Conservation (phyloP, 1,284 basidiomycete species). For the Apiotrichum sp. region DNA sequence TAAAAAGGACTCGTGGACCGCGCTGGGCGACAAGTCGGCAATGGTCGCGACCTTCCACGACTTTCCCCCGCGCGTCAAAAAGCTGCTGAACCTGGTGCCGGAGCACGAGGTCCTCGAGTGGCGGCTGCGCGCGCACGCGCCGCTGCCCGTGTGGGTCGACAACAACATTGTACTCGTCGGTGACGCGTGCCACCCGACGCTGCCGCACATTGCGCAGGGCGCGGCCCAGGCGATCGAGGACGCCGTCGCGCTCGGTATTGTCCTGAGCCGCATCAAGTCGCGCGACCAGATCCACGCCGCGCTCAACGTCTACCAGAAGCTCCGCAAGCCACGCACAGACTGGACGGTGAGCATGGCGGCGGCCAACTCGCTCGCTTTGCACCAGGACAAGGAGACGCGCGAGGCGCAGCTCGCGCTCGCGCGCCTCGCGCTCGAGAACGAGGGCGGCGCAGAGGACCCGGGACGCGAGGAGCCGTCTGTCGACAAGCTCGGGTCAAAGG, state of each 20-base stretch:
- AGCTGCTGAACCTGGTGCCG: conserved; percentile 37
- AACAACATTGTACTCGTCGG: conserved; percentile 30
- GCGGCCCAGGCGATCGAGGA: conserved; percentile 47
- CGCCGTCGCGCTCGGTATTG: conserved; percentile 36
- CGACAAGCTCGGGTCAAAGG: conserved; percentile 43
- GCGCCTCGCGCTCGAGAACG: conserved; percentile 17
- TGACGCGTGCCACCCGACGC: conserved; percentile 37
- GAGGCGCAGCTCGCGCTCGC: conserved; percentile 23
- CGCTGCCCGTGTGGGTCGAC: conserved; percentile 38
- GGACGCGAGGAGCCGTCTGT: conserved; percentile 36
- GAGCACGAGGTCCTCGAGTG: conserved; percentile 43
- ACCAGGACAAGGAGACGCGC: conserved; percentile 28
- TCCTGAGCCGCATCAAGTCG: conserved; percentile 34
- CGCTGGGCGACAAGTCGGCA: conserved; percentile 35
- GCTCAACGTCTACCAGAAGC: conserved; percentile 37
- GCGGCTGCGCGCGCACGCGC: conserved; percentile 41
- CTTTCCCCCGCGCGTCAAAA: conserved; percentile 38
- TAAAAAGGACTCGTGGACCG: conserved; percentile 36
- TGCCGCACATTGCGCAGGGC: conserved; percentile 41
- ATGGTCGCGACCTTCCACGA: conserved; percentile 38
- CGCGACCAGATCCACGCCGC: conserved; percentile 39
- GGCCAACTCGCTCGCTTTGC: conserved; percentile 39
- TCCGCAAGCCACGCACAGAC: conserved; percentile 44
- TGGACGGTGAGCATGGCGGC: conserved; percentile 38
- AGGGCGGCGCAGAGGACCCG: conserved; percentile 15